Conservation (phyloP, 176 grass and related monocot genomes). For the Musa troglodytarum region DNA sequence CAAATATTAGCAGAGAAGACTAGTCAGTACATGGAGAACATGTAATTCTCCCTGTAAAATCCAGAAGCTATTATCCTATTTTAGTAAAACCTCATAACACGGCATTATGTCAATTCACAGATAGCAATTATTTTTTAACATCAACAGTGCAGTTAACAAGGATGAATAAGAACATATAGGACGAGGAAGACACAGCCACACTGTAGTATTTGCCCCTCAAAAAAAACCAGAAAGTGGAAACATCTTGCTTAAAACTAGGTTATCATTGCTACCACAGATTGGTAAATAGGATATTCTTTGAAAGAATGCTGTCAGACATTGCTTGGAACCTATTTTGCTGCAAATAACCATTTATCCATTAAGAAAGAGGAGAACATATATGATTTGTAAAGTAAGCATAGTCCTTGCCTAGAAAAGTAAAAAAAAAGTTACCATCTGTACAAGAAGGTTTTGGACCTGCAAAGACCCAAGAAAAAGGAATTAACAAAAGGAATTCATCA, state of each 20-base stretch:
- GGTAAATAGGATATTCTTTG: slow-evolving; percentile 88
- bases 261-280: not conserved
- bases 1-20: not conserved
- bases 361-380: slow-evolving; percentile 7
- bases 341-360: slow-evolving; percentile 25
- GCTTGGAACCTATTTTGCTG: slow-evolving; percentile 91
- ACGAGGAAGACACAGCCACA: not conserved
- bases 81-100: not conserved
- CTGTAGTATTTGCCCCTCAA: not conserved
- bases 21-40: not conserved
- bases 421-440: slow-evolving; percentile 69
- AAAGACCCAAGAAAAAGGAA: slow-evolving; percentile 15
- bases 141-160: not conserved
- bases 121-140: not conserved
- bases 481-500: slow-evolving; percentile 22
- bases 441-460: slow-evolving; percentile 90
- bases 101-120: not conserved
- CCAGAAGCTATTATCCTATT: not conserved
- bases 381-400: slow-evolving; percentile 5
- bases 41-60: not conserved
- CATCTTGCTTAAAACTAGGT: not conserved
- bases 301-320: slow-evolving; percentile 81
- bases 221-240: slow-evolving; percentile 5
- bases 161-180: not conserved
- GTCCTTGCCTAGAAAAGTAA: slow-evolving; percentile 1